Conservation (phyloP, 2,329 filamentous ascomycete species). For the Kalmusia sp. region DNA sequence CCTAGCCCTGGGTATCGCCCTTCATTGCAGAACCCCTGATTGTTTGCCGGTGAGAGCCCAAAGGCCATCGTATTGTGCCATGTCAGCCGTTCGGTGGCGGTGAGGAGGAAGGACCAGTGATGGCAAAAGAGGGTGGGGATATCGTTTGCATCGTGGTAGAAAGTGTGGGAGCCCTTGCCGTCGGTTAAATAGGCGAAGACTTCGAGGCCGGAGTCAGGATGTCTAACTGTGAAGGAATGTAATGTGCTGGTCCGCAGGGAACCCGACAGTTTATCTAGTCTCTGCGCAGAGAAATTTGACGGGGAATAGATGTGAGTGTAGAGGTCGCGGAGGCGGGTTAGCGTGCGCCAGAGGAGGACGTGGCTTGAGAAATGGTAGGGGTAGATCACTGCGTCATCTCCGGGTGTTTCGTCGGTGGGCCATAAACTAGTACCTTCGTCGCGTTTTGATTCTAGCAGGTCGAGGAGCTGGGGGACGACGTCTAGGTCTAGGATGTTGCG, state of each 20-base stretch:
- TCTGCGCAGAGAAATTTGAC: background rate
- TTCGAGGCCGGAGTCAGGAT: background rate
- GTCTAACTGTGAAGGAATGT: conserved; percentile 1
- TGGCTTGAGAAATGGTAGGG: conserved; percentile 18
- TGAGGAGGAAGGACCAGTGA: conserved; percentile 11
- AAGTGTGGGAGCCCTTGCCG: conserved; percentile 5
- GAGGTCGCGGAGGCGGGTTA: conserved; percentile 9
- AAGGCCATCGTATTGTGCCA: conserved; percentile 16
- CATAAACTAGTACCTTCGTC: conserved; percentile 8
- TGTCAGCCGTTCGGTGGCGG: background rate
- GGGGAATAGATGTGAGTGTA: background rate
- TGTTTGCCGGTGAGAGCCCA: conserved; percentile 10
- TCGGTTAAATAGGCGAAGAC: conserved; percentile 17
- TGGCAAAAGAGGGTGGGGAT: conserved; percentile 13
- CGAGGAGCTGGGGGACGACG: conserved; percentile 5
- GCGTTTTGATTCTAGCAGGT: conserved; percentile 10
- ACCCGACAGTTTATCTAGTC: background rate
- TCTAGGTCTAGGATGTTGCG: background rate
- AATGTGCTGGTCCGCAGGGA: background rate
- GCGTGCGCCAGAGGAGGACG: conserved; percentile 15
- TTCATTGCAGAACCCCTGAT: conserved; percentile 4
- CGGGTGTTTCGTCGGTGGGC: conserved; percentile 18
- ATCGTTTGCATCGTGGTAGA: conserved; percentile 19
- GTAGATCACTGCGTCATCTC: conserved; percentile 18
- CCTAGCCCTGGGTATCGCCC: conserved; percentile 13